A percentile compares a stretch with the other conserved stretches of the same genome.
These are phyloP conservation scores for Thielaviopsis musarum DNA, from an alignment of 2,329 filamentous ascomycete species.

Conservation along the genomic window DNA sequence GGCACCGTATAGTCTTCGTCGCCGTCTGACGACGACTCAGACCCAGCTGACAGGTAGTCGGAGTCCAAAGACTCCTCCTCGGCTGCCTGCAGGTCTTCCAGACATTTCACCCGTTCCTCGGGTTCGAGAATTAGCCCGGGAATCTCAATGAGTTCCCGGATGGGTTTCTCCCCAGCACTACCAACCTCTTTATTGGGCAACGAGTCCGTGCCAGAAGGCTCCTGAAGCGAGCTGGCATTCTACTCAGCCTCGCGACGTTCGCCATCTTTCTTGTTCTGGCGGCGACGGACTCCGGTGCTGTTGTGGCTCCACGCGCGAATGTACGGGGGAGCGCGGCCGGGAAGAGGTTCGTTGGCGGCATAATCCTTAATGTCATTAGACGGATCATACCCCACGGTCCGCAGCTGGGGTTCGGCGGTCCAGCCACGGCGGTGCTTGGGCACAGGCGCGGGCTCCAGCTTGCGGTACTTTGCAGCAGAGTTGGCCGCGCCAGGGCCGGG, in stretches of 20 bases:
- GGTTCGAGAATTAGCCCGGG: background rate
- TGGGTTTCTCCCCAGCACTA: background rate
- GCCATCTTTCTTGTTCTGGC: slow-evolving; percentile 8
- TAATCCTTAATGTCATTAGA: slow-evolving; percentile 42
- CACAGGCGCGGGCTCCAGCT: slow-evolving; percentile 40
- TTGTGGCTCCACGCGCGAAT: slow-evolving; percentile 41
- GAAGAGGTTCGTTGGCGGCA: slow-evolving; percentile 35
- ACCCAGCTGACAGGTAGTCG: background rate
- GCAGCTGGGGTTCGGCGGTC: slow-evolving; percentile 33
- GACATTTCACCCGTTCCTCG: background rate
- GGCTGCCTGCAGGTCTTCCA: background rate
- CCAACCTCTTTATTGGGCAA: background rate
- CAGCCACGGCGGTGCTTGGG: slow-evolving; percentile 32
- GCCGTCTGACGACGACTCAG: background rate
- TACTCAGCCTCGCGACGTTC: slow-evolving; percentile 12
- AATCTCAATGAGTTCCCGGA: background rate
- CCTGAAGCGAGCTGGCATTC: slow-evolving; percentile 10
- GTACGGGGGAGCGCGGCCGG: slow-evolving; percentile 36
- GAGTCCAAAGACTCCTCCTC: slow-evolving; percentile 1
- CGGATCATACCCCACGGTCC: slow-evolving; percentile 39
- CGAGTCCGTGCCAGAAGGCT: background rate
- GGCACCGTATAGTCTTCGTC: background rate
- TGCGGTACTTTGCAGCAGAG: slow-evolving; percentile 30
- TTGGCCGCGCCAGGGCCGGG: background rate
- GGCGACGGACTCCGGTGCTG: slow-evolving; percentile 13